Evolutionary conservation across 192 early-diverging fungal species (phyloP).

Genomic region (Gaertneriomyces sp.): DNA sequence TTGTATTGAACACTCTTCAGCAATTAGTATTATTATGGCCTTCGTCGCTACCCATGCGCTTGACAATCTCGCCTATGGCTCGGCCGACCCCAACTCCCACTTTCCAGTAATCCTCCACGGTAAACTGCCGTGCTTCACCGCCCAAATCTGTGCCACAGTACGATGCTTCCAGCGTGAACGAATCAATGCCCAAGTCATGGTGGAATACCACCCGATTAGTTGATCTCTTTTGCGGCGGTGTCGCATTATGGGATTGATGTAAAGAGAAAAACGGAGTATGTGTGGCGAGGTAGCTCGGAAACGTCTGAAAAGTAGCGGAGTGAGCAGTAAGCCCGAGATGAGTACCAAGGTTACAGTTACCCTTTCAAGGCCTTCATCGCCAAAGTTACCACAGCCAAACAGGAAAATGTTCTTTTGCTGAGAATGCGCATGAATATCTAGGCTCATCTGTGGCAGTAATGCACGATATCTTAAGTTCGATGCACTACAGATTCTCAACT

Average conservation of each 20-base stretch:
- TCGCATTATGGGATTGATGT: constrained; percentile 2
- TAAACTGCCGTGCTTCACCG: not conserved
- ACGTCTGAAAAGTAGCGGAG: not conserved
- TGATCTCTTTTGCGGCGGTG: constrained; percentile 45
- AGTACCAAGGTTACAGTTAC: not conserved
- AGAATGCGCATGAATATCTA: constrained; percentile 55
- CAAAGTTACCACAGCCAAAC: constrained; percentile 47
- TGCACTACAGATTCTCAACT: not conserved
- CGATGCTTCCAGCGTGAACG: constrained; percentile 48
- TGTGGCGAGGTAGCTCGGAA: too few relatives aligned
- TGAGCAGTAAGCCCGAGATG: not conserved
- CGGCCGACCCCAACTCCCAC: too few relatives aligned
- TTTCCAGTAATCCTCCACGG: too few relatives aligned
- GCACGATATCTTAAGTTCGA: constrained; percentile 33
- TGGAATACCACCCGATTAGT: constrained; percentile 50
- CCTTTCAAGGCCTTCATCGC: constrained; percentile 41
- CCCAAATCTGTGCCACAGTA: constrained; percentile 52
- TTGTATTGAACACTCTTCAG: too few relatives aligned
- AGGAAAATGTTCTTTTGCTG: constrained; percentile 51
- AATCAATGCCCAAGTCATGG: constrained; percentile 43
- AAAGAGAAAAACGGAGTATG: too few relatives aligned
- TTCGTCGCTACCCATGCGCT: too few relatives aligned
- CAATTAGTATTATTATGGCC: too few relatives aligned
- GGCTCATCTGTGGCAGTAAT: not conserved
- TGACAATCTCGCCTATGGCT: too few relatives aligned